phyloP scores from a whole-genome alignment of 148 eudicot genomes.

The Silene uniflora region DNA sequence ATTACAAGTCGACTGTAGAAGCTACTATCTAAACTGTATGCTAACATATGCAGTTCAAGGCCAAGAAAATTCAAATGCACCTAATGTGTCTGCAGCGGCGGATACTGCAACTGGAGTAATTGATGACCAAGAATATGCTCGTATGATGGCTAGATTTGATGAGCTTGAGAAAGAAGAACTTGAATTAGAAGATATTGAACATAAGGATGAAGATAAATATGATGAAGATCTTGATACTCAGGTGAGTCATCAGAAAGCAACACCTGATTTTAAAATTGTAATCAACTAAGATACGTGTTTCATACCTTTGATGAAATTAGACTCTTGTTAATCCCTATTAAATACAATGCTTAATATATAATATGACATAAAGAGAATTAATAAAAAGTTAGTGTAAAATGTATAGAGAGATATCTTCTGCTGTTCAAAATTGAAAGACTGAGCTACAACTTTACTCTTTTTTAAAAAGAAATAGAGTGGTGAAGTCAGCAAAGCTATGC shows the following conservation, averaged over 20 bases:
- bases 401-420: not conserved
- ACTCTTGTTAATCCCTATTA: not conserved
- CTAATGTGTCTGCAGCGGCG: constrained; percentile 23
- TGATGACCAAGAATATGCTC: constrained; percentile 52
- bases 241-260: constrained; percentile 10
- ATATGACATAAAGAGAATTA: not conserved
- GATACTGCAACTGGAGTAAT: constrained; percentile 24
- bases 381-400: not conserved
- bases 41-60: constrained; percentile 23
- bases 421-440: not conserved
- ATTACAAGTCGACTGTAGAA: not conserved
- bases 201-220: constrained; percentile 29
- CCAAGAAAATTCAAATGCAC: constrained; percentile 18
- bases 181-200: constrained; percentile 36
- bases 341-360: not conserved
- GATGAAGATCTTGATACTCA: constrained; percentile 23
- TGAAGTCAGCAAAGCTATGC: not conserved
- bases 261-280: not conserved
- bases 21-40: not conserved
- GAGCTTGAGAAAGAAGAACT: constrained; percentile 76
- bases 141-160: constrained; percentile 48
- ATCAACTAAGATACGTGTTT: not conserved
- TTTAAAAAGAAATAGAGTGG: not conserved
- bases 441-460: not conserved
- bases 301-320: not conserved